These are phyloP conservation scores for Mortierella alpina DNA, from an alignment of 192 early-diverging fungal species.

Conservation along the genomic window DNA sequence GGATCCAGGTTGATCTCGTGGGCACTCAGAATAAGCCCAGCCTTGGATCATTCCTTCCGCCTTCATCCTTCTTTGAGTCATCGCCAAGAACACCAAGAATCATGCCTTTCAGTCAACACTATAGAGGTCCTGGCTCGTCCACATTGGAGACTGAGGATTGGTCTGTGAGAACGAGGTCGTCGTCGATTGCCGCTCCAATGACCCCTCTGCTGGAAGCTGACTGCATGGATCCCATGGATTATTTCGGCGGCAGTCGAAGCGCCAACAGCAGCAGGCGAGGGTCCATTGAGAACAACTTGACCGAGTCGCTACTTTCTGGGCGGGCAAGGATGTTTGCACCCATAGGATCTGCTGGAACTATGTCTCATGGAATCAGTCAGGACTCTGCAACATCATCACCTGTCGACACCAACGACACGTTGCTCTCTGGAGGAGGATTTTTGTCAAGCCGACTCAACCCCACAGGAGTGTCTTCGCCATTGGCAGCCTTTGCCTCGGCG, in stretches of 20 bases:
- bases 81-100: constrained; percentile 40
- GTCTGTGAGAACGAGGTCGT: constrained; percentile 33
- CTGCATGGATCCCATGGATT: constrained; percentile 26
- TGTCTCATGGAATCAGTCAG: not conserved
- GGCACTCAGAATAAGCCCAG: not conserved
- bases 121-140: not conserved
- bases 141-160: constrained; percentile 18
- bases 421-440: not conserved
- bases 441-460: not conserved
- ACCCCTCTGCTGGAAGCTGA: constrained; percentile 31
- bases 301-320: constrained; percentile 40
- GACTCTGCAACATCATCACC: not conserved
- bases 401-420: not conserved
- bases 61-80: constrained; percentile 43
- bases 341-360: not conserved
- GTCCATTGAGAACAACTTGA: constrained; percentile 44
- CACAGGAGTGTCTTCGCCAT: not conserved
- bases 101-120: constrained; percentile 48
- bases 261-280: constrained; percentile 41
- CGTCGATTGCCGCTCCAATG: constrained; percentile 33
- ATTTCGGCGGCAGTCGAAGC: constrained; percentile 46
- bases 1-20: constrained; percentile 4
- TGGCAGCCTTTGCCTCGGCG: not conserved
- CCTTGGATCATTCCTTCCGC: constrained; percentile 12
- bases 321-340: constrained; percentile 38